Evolutionary conservation across 345 rosid genomes (phyloP), one percentile per base, ranked within the genome.

Genomic region (Aquilaria sinensis): DNA sequence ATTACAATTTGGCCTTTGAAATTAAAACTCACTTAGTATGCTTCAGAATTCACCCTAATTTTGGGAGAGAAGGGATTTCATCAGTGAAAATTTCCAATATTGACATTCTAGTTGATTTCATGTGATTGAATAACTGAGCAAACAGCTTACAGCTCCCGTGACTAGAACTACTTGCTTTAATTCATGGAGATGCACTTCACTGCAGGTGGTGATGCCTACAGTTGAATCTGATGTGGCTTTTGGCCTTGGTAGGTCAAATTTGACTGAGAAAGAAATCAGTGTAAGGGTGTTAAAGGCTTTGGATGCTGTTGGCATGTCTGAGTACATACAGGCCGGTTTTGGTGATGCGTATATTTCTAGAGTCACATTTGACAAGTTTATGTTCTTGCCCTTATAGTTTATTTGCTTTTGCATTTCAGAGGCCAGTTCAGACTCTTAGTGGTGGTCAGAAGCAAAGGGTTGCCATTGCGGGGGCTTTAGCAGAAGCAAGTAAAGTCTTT

Each of bases 381-480:
- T 52, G 4, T 46, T 10, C 23, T 23, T 23, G 23, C 51, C 29
- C 32, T 58, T 15, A 33, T 13, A 60, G 49, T 53, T 50, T 60
- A 37, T 51, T 43, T 49, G 58, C 57, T 60, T 68, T 56, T 51
- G 53, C 67, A 72, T 61, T 60, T 60, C 78, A 93, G 97, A 88
- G 97, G 77, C 90, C 96, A 12, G 83, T 93, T 77, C 97, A 90
- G 80, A 93, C 97, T 58, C 89, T 93, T 6, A 93, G 97, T 63
- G 98, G 98, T 56, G 98, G 97, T 73, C 97, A 93, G 73, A 93
- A 93, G 73, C 96, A 93, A 77, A 80, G 96, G 77, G 89, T 90
- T 7, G 97, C 97, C 33, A 90, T 93, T 66, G 97, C 97, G 1
- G 95, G 98, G 62, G 97, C 98, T 77, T 77, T 93, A 53, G 98